Base-by-base conservation (phyloP, 2,329 filamentous ascomycete species). In the Colletotrichum cuscutae region DNA sequence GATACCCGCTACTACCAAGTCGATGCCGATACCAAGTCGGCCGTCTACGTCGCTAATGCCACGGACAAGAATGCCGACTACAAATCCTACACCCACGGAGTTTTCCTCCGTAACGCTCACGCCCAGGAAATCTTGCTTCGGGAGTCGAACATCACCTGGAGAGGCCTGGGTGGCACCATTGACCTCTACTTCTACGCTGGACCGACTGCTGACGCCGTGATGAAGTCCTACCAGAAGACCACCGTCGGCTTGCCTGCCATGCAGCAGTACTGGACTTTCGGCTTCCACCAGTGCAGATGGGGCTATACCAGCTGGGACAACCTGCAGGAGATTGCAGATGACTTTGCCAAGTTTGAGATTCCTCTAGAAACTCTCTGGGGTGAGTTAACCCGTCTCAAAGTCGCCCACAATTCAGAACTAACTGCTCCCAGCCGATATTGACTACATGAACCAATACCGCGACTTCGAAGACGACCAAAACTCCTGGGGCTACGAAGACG, bases 231-330 rank as follows among this genome's bases (percentile, higher is more conserved):
- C 79, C 91, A 94, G 74, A 81, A 84, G 69, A 91, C 88, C 65
- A 89, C 91, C 1, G 85, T 92, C 64, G 94, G 94, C 0, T 83
- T 94, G 5, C 94, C 94, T 1, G 91, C 91, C 0, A 91, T 96
- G 90, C 92, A 95, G 78, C 91, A 93, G 76, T 97, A 97, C 83
- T 96, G 90, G 86, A 90, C 92, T 0, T 90, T 97, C 73, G 95
- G 95, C 0, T 96, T 89, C 79, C 94, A 97, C 76, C 94, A 97
- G 79, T 96, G 94, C 77, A 88, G 93, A 72, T 97, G 94, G 91
- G 94, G 94, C 1, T 97, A 97, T 79, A 84, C 87, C 52, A 94
- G 94, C 77, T 95, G 92, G 90, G 88, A 89, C 1, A 86, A 90
- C 32, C 78, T 94, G 3, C 87, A 92, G 74, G 88, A 90, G 62